These are phyloP conservation scores for Coniochaeta sp. DNA, from an alignment of 2,329 filamentous ascomycete genomes.

Conservation along the genomic window DNA sequence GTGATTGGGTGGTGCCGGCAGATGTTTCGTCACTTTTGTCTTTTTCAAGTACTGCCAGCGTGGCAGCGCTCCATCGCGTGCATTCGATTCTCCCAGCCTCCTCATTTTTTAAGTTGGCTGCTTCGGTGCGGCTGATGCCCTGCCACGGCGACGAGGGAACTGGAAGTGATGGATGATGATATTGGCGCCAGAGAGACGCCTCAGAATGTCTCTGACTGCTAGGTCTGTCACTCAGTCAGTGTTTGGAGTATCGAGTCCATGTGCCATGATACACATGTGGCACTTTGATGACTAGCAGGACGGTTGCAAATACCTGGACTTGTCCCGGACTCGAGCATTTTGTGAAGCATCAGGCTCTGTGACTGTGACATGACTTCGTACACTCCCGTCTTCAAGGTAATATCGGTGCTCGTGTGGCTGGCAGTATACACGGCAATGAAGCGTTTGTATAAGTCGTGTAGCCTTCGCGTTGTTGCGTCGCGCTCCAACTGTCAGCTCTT, in stretches of 20 bases:
- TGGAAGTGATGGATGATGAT: no score
- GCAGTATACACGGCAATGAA: neutral
- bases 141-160: no score
- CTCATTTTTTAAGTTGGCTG: slow-evolving; percentile 9
- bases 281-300: neutral
- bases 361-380: neutral
- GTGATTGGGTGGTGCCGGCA: neutral
- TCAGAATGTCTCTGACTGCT: no score
- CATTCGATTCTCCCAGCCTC: slow-evolving; percentile 12
- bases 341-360: neutral
- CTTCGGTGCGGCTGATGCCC: neutral
- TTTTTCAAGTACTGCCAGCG: slow-evolving; percentile 24
- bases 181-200: no score
- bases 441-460: neutral
- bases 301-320: neutral
- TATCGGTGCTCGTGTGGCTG: neutral
- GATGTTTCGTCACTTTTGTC: slow-evolving; percentile 20
- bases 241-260: neutral
- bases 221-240: no score
- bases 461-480: neutral
- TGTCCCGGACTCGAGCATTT: neutral
- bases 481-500: neutral
- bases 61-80: slow-evolving; percentile 8
- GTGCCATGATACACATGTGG: no score
- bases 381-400: neutral